Percentiles rank a stretch among this genome's conserved stretches.
phyloP scores from a whole-genome alignment of 1,284 basidiomycete genomes.

The Farysia itapuensis region DNA sequence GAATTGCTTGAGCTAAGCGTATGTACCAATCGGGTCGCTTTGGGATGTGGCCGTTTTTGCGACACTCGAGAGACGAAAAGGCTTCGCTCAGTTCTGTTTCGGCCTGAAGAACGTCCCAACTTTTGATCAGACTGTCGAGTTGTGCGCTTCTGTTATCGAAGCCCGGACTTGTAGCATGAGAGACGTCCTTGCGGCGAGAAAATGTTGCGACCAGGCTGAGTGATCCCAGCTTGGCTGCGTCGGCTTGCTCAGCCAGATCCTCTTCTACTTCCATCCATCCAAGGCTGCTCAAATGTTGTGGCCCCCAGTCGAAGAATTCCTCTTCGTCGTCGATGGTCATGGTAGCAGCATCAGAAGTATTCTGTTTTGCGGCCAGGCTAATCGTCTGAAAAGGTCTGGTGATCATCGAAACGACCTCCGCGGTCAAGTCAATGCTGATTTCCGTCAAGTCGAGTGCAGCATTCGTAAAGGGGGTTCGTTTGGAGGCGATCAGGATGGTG shows the following conservation, averaged over 20 bases:
- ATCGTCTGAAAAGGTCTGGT: conserved; percentile 22
- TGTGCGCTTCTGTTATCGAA: too few species aligned
- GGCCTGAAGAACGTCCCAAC: conserved; percentile 18
- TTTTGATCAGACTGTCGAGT: conserved; percentile 7
- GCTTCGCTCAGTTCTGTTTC: conserved; percentile 33
- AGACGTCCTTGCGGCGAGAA: too few species aligned
- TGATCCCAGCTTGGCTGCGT: background rate
- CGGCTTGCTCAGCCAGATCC: background rate
- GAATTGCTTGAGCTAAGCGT: conserved; percentile 6
- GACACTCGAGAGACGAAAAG: conserved; percentile 30
- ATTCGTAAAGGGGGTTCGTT: conserved; percentile 1
- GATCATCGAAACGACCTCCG: conserved; percentile 21
- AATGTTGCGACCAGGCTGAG: conserved; percentile 13
- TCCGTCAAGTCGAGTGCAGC: conserved; percentile 18
- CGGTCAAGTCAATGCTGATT: conserved; percentile 16
- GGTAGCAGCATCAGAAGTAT: too few species aligned
- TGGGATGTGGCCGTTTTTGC: conserved; percentile 19
- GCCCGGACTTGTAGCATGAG: too few species aligned
- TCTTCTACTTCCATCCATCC: background rate
- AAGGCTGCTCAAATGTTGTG: background rate
- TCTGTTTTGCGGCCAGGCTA: background rate
- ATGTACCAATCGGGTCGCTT: conserved; percentile 29
- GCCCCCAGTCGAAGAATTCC: too few species aligned
- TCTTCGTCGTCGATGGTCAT: too few species aligned
- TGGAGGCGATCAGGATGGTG: conserved; percentile 19